phyloP scores from a whole-genome alignment of 768 basidiomycete genomes.

The Suillus hirtellus region DNA sequence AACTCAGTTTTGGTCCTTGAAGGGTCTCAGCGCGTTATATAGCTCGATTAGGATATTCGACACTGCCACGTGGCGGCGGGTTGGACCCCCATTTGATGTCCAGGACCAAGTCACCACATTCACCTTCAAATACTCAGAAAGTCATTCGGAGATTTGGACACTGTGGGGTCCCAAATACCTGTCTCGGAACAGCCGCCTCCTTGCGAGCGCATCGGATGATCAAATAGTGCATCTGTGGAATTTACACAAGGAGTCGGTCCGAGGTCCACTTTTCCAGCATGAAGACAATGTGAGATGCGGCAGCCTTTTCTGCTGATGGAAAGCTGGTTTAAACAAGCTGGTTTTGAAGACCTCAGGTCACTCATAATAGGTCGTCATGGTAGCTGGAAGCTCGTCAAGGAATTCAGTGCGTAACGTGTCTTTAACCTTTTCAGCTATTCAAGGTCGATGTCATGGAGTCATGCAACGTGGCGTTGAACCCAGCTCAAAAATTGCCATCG shows the following conservation, averaged over 20 bases:
- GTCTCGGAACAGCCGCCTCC: not conserved
- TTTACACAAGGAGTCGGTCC: not conserved
- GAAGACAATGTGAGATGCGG: not conserved
- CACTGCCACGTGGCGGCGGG: not conserved
- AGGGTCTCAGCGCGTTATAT: not conserved
- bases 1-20: not conserved
- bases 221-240: not conserved
- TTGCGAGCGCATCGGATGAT: not conserved
- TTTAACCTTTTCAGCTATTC: not conserved
- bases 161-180: not conserved
- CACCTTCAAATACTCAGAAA: no score
- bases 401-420: not conserved
- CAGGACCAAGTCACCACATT: no score
- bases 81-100: no score
- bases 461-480: not conserved
- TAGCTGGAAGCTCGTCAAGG: not conserved
- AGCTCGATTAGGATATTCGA: not conserved
- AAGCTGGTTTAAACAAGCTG: not conserved
- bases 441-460: not conserved
- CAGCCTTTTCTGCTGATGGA: not conserved
- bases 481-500: not conserved
- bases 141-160: no score
- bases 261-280: not conserved
- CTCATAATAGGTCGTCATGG: not conserved
- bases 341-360: not conserved